Evolutionary conservation across 1,284 basidiomycete genomes (phyloP).

Genomic region (Leccinum laetum): DNA sequence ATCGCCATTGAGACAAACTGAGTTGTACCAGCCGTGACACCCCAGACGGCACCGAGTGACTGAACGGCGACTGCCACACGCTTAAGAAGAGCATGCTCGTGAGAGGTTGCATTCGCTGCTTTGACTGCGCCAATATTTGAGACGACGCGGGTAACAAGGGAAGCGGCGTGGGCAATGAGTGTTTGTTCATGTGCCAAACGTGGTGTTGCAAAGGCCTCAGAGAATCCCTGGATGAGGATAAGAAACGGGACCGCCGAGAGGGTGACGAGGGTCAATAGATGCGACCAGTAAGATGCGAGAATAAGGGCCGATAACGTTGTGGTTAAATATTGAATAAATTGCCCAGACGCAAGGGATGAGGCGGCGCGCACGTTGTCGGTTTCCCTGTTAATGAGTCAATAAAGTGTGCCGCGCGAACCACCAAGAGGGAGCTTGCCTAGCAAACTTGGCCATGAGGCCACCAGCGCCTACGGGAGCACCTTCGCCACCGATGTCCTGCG

Average conservation of each 20-base stretch:
- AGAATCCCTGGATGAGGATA: constrained; percentile 71
- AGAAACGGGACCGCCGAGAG: constrained; percentile 89
- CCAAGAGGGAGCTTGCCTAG: constrained; percentile 55
- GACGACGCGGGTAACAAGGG: constrained; percentile 79
- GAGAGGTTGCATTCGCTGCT: constrained; percentile 84
- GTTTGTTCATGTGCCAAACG: constrained; percentile 69
- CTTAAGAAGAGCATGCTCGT: constrained; percentile 57
- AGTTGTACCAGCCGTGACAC: constrained; percentile 62
- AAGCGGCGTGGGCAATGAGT: constrained; percentile 70
- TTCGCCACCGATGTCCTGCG: constrained; percentile 44
- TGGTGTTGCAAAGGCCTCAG: constrained; percentile 70
- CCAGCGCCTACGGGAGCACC: constrained; percentile 74
- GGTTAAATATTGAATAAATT: constrained; percentile 67
- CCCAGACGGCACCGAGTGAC: constrained; percentile 75
- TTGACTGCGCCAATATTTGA: constrained; percentile 91
- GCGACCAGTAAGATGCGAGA: constrained; percentile 83
- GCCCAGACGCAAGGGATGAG: constrained; percentile 77
- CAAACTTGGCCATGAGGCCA: constrained; percentile 94
- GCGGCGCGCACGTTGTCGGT: constrained; percentile 93
- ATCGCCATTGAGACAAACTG: constrained; percentile 87
- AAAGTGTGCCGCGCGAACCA: neutral
- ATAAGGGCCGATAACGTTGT: constrained; percentile 40
- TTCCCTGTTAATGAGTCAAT: constrained; percentile 56
- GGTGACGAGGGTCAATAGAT: constrained; percentile 88
- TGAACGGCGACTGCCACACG: constrained; percentile 49